Percentiles rank a stretch among this genome's conserved stretches.
Evolutionary conservation across 1,284 basidiomycete species (phyloP).

Genomic region (Rhodotorula sp.): DNA sequence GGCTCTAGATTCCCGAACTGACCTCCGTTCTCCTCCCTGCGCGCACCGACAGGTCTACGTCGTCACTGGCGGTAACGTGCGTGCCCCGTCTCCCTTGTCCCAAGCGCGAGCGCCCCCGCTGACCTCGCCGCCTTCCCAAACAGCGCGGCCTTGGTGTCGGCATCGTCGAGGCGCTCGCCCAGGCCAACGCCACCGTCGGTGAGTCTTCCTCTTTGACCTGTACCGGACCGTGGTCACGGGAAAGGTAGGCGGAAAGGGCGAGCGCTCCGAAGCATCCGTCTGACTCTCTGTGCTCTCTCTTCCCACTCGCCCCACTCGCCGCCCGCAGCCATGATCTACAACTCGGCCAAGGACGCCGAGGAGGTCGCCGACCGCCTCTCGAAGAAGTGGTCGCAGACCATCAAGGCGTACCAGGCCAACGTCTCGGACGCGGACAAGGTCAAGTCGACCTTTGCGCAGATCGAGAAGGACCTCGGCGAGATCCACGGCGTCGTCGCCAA

Average conservation of each 20-base stretch:
- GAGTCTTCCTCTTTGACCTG: neutral
- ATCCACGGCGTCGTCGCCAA: constrained; percentile 55
- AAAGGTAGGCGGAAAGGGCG: too few relatives aligned
- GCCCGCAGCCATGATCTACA: constrained; percentile 37
- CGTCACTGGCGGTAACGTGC: constrained; percentile 28
- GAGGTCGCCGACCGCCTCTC: constrained; percentile 53
- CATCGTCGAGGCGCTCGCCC: constrained; percentile 55
- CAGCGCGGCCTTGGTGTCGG: constrained; percentile 57
- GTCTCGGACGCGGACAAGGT: constrained; percentile 48
- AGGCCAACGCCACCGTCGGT: constrained; percentile 53
- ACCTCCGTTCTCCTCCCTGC: neutral
- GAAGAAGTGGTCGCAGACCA: constrained; percentile 51
- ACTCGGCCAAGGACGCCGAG: constrained; percentile 52
- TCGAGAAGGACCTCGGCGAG: constrained; percentile 54
- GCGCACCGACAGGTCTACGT: constrained; percentile 14
- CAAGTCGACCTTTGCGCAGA: constrained; percentile 51
- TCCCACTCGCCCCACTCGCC: neutral
- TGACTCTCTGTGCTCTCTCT: too few relatives aligned
- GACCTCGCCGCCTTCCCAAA: neutral
- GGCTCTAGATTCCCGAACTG: neutral
- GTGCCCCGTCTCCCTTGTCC: constrained; percentile 40
- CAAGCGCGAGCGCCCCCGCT: constrained; percentile 49
- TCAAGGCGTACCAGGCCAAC: constrained; percentile 51
- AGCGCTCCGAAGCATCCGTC: neutral
- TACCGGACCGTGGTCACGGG: too few relatives aligned